Evolutionary conservation across 78 protist genomes (phyloP), one percentile per base, ranked within the genome.

Genomic region (Protostelium mycophagum): DNA sequence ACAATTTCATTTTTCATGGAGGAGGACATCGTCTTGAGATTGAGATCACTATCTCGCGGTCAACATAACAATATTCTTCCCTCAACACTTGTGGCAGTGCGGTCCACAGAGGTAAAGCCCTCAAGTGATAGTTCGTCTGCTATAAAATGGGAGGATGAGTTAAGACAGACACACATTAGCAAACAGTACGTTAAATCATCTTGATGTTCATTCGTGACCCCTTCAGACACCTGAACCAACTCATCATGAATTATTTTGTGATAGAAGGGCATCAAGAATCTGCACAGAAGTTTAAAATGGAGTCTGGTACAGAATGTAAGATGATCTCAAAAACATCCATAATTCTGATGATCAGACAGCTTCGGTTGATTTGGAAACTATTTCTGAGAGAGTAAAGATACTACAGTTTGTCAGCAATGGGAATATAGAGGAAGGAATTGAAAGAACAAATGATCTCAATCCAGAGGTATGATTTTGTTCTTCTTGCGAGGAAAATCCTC

Each of bases 161-260:
- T 51, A 51, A 51, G 16, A 51, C 31, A 51, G 5, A 16, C 73
- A 51, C 31, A 51, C 73, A 16, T 51, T 16, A 51, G 73, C 73
- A 51, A 16, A 51, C 73, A 51, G 73, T 51, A 16, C 5, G 73
- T 38, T 37, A 36, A 25, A 1, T 1, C 34, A 16, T 35, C 5
- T 28, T 39, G 31, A 1, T n/a, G 1, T 9, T 35, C 1, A 36
- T 28, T 31, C 1, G 34, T 5, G 73, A 35, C 39, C 39, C 25
- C 34, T 87, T 1, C 85, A 85, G 90, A 28, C 95, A 95, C 38
- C 83, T 97, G 90, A 93, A 96, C 63, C 87, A 87, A 36, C 63
- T 97, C 1, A 95, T 97, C 10, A 95, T 97, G 98, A 95, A 97
- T 85, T 97, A 94, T 88, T 87, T 97, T 0, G 97, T 97, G 1